These are phyloP conservation scores for Kuraishia ogatae DNA, from an alignment of 805 yeast genomes.

Conservation along the genomic window DNA sequence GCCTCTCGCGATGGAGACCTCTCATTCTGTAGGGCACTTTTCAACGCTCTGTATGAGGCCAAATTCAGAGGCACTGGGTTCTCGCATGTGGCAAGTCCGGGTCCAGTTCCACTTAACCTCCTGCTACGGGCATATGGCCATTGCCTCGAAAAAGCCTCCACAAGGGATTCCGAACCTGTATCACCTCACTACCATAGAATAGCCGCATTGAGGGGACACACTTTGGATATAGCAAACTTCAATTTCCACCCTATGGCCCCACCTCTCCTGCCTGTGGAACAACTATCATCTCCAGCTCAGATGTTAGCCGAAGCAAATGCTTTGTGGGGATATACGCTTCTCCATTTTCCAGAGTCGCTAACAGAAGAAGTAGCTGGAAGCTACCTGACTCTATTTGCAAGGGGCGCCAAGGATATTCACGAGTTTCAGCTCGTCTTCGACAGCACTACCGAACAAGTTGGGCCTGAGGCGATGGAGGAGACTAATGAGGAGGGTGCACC, in stretches of 20 bases:
- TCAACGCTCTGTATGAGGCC: constrained; percentile 34
- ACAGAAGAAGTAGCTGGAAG: constrained; percentile 35
- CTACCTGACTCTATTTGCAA: constrained; percentile 39
- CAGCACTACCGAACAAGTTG: background rate
- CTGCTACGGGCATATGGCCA: constrained; percentile 35
- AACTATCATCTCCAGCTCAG: constrained; percentile 28
- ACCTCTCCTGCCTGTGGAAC: constrained; percentile 63
- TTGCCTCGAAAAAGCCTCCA: background rate
- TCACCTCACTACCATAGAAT: constrained; percentile 10
- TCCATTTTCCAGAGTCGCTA: constrained; percentile 33
- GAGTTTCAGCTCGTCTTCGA: constrained; percentile 21
- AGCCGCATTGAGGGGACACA: constrained; percentile 27
- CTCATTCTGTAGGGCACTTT: constrained; percentile 60
- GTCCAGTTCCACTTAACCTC: constrained; percentile 17
- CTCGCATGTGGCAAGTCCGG: background rate
- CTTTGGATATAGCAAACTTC: constrained; percentile 20
- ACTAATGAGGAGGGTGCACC: constrained; percentile 5
- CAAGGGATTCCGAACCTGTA: background rate
- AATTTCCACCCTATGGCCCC: constrained; percentile 27
- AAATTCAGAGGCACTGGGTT: constrained; percentile 6
- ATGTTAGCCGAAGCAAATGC: constrained; percentile 74
- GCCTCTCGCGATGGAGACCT: constrained; percentile 80
- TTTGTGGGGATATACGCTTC: constrained; percentile 48
- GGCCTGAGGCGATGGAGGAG: constrained; percentile 7
- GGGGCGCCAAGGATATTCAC: constrained; percentile 21